phyloP scores from a whole-genome alignment of 768 basidiomycete species.

The Calocybe gangraenosa region DNA sequence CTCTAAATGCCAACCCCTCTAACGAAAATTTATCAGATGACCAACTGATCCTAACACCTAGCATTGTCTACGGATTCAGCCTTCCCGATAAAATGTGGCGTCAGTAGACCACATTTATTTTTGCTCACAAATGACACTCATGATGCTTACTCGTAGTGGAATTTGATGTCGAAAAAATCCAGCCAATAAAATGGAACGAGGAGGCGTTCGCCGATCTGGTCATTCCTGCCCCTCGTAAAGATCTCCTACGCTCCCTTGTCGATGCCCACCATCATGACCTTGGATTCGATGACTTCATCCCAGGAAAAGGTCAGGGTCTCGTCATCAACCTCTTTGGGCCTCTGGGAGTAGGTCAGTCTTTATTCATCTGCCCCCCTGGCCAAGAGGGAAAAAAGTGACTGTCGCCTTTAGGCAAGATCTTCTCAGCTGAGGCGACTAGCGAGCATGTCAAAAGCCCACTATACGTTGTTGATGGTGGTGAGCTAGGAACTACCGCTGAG shows the following conservation, averaged over 20 bases:
- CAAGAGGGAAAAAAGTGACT: neutral
- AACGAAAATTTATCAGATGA: constrained; percentile 39
- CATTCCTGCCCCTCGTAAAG: constrained; percentile 45
- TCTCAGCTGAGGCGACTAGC: constrained; percentile 52
- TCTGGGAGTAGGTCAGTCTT: constrained; percentile 45
- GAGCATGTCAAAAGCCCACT: constrained; percentile 47
- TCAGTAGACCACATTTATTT: constrained; percentile 24
- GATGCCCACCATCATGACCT: constrained; percentile 47
- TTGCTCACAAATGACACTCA: neutral
- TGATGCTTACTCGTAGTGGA: constrained; percentile 35
- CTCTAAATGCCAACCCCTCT: too few relatives aligned
- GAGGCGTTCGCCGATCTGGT: constrained; percentile 55
- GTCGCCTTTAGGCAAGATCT: constrained; percentile 30
- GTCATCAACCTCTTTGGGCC: constrained; percentile 53
- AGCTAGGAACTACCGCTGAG: constrained; percentile 43
- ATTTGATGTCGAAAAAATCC: constrained; percentile 52
- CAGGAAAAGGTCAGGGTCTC: constrained; percentile 48
- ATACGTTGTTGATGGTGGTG: constrained; percentile 48
- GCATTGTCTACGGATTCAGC: constrained; percentile 61
- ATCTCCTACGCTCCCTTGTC: constrained; percentile 47
- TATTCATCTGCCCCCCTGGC: constrained; percentile 1
- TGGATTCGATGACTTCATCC: constrained; percentile 55
- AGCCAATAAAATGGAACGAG: constrained; percentile 48
- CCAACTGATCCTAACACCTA: constrained; percentile 51
- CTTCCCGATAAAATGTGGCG: constrained; percentile 55